These are phyloP conservation scores for Coniochaeta sp. DNA, from an alignment of 2,329 filamentous ascomycete genomes.

Conservation along the genomic window DNA sequence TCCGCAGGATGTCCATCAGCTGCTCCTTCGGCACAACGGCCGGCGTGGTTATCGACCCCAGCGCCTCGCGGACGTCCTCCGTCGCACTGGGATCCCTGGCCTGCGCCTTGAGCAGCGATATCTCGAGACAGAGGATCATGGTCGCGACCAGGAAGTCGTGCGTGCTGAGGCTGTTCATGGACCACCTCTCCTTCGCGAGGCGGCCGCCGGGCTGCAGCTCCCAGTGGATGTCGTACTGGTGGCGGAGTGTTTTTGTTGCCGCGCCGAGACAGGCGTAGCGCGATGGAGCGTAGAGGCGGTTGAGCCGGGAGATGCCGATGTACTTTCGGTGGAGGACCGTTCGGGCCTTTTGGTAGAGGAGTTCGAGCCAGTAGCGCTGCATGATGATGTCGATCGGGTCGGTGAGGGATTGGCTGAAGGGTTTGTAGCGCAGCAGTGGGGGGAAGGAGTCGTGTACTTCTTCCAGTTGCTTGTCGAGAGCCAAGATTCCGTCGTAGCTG, in stretches of 20 bases:
- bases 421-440: constrained; percentile 7
- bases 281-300: constrained; percentile 29
- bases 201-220: constrained; percentile 30
- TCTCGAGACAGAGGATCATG: constrained; percentile 36
- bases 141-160: constrained; percentile 41
- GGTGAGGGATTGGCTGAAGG: constrained; percentile 11
- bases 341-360: constrained; percentile 18
- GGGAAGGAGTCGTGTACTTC: constrained; percentile 11
- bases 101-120: constrained; percentile 12
- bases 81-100: constrained; percentile 7
- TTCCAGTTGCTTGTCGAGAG: constrained; percentile 14
- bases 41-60: constrained; percentile 4
- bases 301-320: constrained; percentile 21
- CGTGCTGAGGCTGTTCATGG: constrained; percentile 31
- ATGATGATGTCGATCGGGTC: constrained; percentile 17
- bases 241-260: constrained; percentile 31
- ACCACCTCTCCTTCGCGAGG: constrained; percentile 30
- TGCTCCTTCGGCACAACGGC: constrained; percentile 15
- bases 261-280: constrained; percentile 35
- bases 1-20: constrained; percentile 18
- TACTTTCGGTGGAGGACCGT: constrained; percentile 19
- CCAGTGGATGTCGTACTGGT: constrained; percentile 33
- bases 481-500: constrained; percentile 13
- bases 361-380: constrained; percentile 18
- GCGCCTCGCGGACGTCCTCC: background rate